Evolutionary conservation across 2,329 filamentous ascomycete genomes (phyloP).

Genomic region (Clonostachys chloroleuca): DNA sequence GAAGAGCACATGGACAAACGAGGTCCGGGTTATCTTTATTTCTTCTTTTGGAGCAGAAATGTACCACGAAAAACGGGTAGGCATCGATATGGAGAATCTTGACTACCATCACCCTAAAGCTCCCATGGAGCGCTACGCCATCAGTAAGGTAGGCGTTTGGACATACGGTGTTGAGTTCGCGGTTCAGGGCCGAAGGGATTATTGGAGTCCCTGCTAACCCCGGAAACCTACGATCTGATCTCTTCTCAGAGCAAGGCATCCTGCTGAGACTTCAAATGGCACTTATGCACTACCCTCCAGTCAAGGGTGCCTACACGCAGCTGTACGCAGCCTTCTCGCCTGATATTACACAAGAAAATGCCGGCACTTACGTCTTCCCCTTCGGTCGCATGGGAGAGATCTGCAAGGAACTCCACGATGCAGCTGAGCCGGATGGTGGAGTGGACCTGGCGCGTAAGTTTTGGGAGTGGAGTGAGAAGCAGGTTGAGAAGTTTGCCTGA

Average conservation of each 20-base stretch:
- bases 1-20: slow-evolving; percentile 10
- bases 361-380: neutral
- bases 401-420: slow-evolving; percentile 14
- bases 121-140: slow-evolving; percentile 8
- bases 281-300: slow-evolving; percentile 13
- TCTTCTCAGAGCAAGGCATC: slow-evolving; percentile 13
- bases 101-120: slow-evolving; percentile 10
- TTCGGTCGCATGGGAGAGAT: slow-evolving; percentile 19
- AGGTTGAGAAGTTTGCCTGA: slow-evolving; percentile 10
- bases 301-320: slow-evolving; percentile 41
- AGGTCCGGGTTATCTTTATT: slow-evolving; percentile 14
- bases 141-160: slow-evolving; percentile 14
- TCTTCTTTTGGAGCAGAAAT: slow-evolving; percentile 5
- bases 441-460: slow-evolving; percentile 19
- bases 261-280: slow-evolving; percentile 5
- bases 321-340: slow-evolving; percentile 39
- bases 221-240: slow-evolving; percentile 25
- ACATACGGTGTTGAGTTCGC: slow-evolving; percentile 10
- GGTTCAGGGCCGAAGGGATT: slow-evolving; percentile 12
- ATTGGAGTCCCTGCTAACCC: slow-evolving; percentile 21
- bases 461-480: slow-evolving; percentile 26
- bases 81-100: slow-evolving; percentile 13
- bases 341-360: slow-evolving; percentile 27
- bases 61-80: slow-evolving; percentile 4
- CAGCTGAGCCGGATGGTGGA: slow-evolving; percentile 19